phyloP scores from a whole-genome alignment of 2,329 filamentous ascomycete genomes.

The Cercospora brassicicola region DNA sequence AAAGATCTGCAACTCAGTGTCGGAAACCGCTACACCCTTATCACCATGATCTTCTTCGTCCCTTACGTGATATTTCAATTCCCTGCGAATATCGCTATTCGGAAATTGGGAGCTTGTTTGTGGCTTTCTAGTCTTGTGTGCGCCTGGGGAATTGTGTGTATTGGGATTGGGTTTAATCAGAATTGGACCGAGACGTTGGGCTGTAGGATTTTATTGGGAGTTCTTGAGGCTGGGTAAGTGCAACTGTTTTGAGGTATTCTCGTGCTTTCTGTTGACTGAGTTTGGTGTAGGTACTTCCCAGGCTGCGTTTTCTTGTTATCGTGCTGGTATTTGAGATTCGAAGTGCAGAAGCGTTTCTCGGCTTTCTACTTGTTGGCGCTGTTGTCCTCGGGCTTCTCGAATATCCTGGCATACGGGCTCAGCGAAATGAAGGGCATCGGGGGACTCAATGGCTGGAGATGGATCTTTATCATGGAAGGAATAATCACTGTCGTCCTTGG shows the following conservation, averaged over 20 bases:
- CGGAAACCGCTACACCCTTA: slow-evolving; percentile 41
- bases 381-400: slow-evolving; percentile 21
- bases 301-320: slow-evolving; percentile 21
- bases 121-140: slow-evolving; percentile 42
- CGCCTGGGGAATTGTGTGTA: slow-evolving; percentile 40
- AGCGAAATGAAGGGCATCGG: slow-evolving; percentile 25
- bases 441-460: slow-evolving; percentile 53
- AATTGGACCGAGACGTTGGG: slow-evolving; percentile 36
- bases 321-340: slow-evolving; percentile 25
- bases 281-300: slow-evolving; percentile 19
- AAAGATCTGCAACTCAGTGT: slow-evolving; percentile 34
- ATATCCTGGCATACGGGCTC: slow-evolving; percentile 24
- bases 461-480: slow-evolving; percentile 50
- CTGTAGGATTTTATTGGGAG: slow-evolving; percentile 37
- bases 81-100: slow-evolving; percentile 38
- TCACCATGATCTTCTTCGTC: slow-evolving; percentile 43
- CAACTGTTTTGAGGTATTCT: no score
- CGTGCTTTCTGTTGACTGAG: not conserved
- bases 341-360: slow-evolving; percentile 27
- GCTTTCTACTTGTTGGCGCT: slow-evolving; percentile 23
- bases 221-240: slow-evolving; percentile 40
- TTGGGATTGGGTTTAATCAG: slow-evolving; percentile 39
- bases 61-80: slow-evolving; percentile 28
- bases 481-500: slow-evolving; percentile 42
- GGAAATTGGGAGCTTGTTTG: slow-evolving; percentile 40